Percentiles rank a stretch among this genome's conserved stretches.
These are phyloP conservation scores for Cordyceps cateniannulata DNA, from an alignment of 2,329 filamentous ascomycete species.

Conservation along the genomic window DNA sequence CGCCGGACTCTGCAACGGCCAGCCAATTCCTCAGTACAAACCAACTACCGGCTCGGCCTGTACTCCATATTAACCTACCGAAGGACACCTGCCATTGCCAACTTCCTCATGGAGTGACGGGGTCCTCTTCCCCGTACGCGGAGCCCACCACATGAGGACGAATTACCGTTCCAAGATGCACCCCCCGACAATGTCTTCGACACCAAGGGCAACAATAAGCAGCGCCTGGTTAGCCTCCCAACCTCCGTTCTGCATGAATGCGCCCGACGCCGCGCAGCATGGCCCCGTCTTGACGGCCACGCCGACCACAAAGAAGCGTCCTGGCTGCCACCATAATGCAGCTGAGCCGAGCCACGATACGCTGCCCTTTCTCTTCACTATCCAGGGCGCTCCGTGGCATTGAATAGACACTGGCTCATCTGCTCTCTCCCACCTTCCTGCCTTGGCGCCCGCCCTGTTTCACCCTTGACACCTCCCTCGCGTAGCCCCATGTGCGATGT, in stretches of 20 bases:
- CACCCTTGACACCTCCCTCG: conserved; percentile 10
- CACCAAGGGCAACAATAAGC: neutral
- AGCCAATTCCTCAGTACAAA: neutral
- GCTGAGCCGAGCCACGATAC: neutral
- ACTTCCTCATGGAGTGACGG: neutral
- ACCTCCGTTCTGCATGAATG: neutral
- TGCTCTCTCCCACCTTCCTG: neutral
- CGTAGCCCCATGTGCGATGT: neutral
- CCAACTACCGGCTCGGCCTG: neutral
- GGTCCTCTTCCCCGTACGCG: neutral
- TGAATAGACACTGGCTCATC: neutral
- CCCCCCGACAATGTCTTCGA: neutral
- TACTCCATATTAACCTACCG: too few relatives aligned
- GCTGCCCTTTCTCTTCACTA: neutral
- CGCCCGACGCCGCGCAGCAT: neutral
- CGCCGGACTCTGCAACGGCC: neutral
- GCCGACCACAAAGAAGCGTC: neutral
- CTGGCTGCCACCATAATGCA: neutral
- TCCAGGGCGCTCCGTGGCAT: neutral
- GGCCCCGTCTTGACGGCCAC: neutral
- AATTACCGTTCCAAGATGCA: neutral
- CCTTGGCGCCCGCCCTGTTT: conserved; percentile 9
- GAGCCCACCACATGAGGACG: neutral
- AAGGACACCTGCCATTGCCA: neutral
- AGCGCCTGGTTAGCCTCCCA: neutral